phyloP scores from a whole-genome alignment of 2,329 filamentous ascomycete genomes.

The Neurospora sp. region DNA sequence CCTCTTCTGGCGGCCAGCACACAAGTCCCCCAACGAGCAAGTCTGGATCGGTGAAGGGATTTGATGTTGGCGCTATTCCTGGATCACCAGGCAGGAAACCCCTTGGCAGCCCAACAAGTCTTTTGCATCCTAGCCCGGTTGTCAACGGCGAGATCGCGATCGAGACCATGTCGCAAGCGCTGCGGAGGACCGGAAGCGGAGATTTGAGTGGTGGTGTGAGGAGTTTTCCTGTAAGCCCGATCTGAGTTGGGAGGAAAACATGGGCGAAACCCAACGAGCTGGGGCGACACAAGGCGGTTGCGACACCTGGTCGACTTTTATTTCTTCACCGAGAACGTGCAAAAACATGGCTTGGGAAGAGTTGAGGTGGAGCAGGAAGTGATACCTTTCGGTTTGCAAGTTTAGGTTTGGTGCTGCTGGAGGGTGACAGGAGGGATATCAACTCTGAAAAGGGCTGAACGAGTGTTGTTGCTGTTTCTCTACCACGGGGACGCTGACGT shows the following conservation, averaged over 20 bases:
- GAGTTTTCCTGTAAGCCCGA: slow-evolving; percentile 50
- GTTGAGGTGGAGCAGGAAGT: neutral
- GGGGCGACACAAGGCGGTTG: neutral
- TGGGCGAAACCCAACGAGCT: neutral
- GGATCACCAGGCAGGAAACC: slow-evolving; percentile 48
- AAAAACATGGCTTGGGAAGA: neutral
- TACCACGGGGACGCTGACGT: neutral
- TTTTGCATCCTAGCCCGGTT: slow-evolving; percentile 22
- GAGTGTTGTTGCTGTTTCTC: neutral
- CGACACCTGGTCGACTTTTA: neutral
- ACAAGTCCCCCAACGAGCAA: slow-evolving; percentile 71
- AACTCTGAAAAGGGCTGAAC: neutral
- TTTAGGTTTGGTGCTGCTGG: neutral
- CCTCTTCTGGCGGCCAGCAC: slow-evolving; percentile 46
- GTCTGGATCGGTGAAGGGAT: slow-evolving; percentile 60
- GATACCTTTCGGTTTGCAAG: neutral
- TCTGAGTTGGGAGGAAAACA: slow-evolving; percentile 16
- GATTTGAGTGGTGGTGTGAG: slow-evolving; percentile 51
- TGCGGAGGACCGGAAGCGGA: slow-evolving; percentile 74
- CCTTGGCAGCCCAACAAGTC: slow-evolving; percentile 48
- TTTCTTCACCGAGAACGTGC: neutral
- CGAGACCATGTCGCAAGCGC: slow-evolving; percentile 87
- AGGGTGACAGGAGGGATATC: neutral
- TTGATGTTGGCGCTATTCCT: slow-evolving; percentile 41
- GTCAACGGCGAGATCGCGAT: slow-evolving; percentile 66